These are phyloP conservation scores for Diplotaxis tenuifolia DNA, from an alignment of 345 rosid genomes.

Conservation along the genomic window DNA sequence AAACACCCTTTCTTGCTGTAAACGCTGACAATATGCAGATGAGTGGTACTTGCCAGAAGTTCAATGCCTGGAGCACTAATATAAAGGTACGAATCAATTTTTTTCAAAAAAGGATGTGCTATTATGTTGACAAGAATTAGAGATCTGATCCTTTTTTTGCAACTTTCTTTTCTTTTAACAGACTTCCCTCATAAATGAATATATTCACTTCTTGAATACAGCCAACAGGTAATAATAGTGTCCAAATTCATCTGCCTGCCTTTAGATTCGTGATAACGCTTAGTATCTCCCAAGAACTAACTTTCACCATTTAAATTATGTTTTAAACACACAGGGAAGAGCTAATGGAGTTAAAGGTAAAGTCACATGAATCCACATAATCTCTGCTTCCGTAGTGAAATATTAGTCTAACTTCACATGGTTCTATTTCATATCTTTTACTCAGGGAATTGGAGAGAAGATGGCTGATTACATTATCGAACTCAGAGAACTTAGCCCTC, in stretches of 20 bases:
- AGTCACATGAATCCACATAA: background rate
- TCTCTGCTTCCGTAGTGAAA: constrained; percentile 4
- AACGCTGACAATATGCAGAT: constrained; percentile 32
- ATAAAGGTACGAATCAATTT: constrained; percentile 50
- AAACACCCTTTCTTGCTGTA: constrained; percentile 35
- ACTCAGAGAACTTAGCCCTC: constrained; percentile 64
- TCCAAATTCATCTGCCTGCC: constrained; percentile 7
- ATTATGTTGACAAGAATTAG: background rate
- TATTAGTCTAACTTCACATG: background rate
- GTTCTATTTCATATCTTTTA: background rate
- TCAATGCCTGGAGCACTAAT: constrained; percentile 50
- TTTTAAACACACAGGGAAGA: constrained; percentile 59
- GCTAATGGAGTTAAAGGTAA: constrained; percentile 72
- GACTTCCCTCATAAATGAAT: constrained; percentile 62
- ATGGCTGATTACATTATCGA: constrained; percentile 71
- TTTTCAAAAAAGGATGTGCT: background rate
- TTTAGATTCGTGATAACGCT: background rate
- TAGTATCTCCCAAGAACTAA: constrained; percentile 11
- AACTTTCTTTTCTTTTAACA: constrained; percentile 31
- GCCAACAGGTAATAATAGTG: constrained; percentile 57
- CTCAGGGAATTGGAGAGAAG: constrained; percentile 78
- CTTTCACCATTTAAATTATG: constrained; percentile 4
- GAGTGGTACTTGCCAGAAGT: constrained; percentile 50
- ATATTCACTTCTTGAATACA: constrained; percentile 61
- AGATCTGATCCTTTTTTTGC: constrained; percentile 10